These are phyloP conservation scores for Cenchrus americanus DNA, from an alignment of 176 grass and related monocot species.

Conservation along the genomic window DNA sequence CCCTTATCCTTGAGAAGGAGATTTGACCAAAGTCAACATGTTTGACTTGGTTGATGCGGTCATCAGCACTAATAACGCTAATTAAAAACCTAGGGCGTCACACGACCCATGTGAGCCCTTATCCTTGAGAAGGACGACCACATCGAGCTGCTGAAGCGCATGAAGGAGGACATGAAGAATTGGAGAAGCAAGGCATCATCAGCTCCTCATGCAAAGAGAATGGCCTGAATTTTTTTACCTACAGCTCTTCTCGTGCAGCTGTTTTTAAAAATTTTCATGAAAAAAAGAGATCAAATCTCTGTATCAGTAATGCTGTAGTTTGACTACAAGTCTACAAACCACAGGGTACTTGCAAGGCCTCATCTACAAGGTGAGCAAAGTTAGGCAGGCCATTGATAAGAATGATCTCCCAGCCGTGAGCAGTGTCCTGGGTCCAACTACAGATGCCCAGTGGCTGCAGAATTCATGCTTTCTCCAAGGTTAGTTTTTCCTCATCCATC, in stretches of 20 bases:
- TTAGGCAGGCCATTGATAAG: conserved; percentile 88
- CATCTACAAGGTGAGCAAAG: conserved; percentile 50
- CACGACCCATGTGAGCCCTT: conserved; percentile 44
- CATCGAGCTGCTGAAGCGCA: conserved; percentile 78
- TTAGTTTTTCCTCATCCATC: not conserved
- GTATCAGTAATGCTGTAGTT: too few relatives aligned
- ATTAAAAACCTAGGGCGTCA: too few relatives aligned
- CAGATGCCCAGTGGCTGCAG: conserved; percentile 62
- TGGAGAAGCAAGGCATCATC: conserved; percentile 60
- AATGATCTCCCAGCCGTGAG: conserved; percentile 64
- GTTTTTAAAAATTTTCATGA: too few relatives aligned
- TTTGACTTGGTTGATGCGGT: too few relatives aligned
- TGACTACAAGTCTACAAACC: too few relatives aligned
- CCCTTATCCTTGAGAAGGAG: conserved; percentile 65
- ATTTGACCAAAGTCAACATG: too few relatives aligned
- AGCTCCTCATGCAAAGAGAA: too few relatives aligned
- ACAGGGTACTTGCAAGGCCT: too few relatives aligned
- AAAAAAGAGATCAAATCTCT: too few relatives aligned
- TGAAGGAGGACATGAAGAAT: conserved; percentile 81
- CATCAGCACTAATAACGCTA: too few relatives aligned
- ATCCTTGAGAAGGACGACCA: conserved; percentile 77
- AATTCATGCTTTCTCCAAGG: conserved; percentile 91
- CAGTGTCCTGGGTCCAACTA: conserved; percentile 56
- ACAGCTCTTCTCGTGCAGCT: too few relatives aligned
- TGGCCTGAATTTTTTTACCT: too few relatives aligned